Base-by-base conservation (phyloP, 2,329 filamentous ascomycete genomes). In the Epichloe hybrida region DNA sequence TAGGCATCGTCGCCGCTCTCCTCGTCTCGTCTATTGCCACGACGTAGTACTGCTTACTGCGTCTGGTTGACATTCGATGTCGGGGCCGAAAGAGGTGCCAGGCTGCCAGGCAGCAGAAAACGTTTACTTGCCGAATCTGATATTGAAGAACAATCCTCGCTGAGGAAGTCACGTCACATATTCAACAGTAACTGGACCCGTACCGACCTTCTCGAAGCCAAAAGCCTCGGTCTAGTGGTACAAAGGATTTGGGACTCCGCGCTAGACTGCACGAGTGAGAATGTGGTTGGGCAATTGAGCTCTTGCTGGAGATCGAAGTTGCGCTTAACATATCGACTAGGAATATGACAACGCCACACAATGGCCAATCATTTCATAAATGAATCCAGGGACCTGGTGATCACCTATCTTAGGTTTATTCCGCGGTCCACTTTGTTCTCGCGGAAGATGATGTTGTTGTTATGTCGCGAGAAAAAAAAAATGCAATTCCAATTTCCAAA, bases 401-500 rank as follows among this genome's bases (percentile, higher is more conserved):
- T 21, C 15, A 6, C 27, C 27, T 17, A 17, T 15, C 11, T 45
- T 11, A 17, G n/a, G 27, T 27, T 13, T 27, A 41, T 46, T 38
- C 8, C 45, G 45, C 20, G 20, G 20, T 41, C 20, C 23, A 42
- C 39, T 40, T 21, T 23, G 46, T 17, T 42, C 42, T 49, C 38
- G 46, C 15, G 20, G 11, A 13, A 35, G 13, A 23, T 41, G 15
- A 11, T 36, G 17, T 17, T 17, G 17, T 17, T 50, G 34, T 17
- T 27, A 17, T 13, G 38, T 31, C 9, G 17, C 13, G 21, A 17
- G 38, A 1, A 2, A 5, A 6, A 23, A 15, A 31, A 41, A 17
- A 37, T 48, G 21, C 27, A 17, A 44, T 47, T 12, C 36, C n/a
- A 47, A 46, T 37, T 64, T 63, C 62, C 59, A 62, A 58, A 64